These are phyloP conservation scores for Anisodus tanguticus DNA, from an alignment of 257 asterid genomes.

Conservation along the genomic window DNA sequence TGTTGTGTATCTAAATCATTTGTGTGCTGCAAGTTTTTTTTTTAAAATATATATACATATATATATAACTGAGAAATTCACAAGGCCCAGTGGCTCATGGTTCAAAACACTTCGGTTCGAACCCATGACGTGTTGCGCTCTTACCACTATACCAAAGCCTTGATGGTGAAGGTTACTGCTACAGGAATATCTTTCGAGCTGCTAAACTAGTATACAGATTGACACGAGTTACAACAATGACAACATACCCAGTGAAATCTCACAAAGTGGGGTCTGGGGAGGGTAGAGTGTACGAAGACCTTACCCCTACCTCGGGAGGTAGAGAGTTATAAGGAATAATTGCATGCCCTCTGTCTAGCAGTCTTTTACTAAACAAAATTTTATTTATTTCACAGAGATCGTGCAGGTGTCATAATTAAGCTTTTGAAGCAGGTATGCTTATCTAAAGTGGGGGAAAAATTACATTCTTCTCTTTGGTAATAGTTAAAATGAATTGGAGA, in stretches of 20 bases:
- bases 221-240: not conserved
- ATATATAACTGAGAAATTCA: not conserved
- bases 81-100: not conserved
- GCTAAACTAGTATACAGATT: not conserved
- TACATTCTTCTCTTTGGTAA: not conserved
- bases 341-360: not conserved
- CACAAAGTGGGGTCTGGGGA: not conserved
- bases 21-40: slow-evolving; percentile 2
- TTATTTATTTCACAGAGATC: not conserved
- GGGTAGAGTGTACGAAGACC: too few species aligned
- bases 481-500: not conserved
- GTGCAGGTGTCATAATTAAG: not conserved
- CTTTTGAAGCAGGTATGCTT: not conserved
- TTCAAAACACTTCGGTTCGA: not conserved
- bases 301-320: too few species aligned
- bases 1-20: not conserved
- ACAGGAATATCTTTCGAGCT: not conserved
- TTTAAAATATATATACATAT: too few species aligned
- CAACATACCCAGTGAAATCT: too few species aligned
- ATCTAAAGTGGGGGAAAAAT: not conserved
- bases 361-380: not conserved
- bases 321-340: not conserved
- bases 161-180: not conserved
- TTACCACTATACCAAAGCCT: not conserved
- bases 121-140: not conserved